Percentiles rank a stretch among this genome's conserved stretches.
phyloP scores from a whole-genome alignment of 148 eudicot genomes.

The Rhododendron simsii region DNA sequence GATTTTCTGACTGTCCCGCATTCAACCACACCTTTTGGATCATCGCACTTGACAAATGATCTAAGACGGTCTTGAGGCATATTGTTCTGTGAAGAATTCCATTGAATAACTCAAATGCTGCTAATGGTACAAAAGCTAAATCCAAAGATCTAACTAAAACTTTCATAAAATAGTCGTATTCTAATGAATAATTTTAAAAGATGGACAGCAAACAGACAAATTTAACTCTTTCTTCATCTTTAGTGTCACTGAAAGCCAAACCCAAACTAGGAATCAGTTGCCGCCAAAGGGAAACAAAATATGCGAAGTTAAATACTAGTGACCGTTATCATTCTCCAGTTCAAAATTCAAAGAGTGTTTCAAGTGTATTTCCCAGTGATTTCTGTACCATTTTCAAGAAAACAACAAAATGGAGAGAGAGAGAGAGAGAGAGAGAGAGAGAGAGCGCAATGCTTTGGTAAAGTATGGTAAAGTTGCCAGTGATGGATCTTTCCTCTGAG shows the following conservation, averaged over 20 bases:
- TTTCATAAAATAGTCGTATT: background rate
- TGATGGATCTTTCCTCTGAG: slow-evolving; percentile 1
- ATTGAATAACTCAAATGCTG: slow-evolving; percentile 24
- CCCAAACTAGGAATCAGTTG: slow-evolving; percentile 15
- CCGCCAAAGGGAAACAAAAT: slow-evolving; percentile 15
- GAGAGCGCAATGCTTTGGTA: too few species aligned
- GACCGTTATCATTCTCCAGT: slow-evolving; percentile 3
- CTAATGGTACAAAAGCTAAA: slow-evolving; percentile 9
- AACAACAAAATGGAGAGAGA: background rate
- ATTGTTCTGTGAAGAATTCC: slow-evolving; percentile 35
- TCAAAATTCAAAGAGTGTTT: background rate
- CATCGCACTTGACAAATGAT: slow-evolving; percentile 81
- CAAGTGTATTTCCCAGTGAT: background rate
- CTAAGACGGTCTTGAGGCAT: slow-evolving; percentile 72
- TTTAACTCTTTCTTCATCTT: slow-evolving; percentile 3
- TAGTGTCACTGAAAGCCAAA: slow-evolving; percentile 7
- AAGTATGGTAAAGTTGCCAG: background rate
- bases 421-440: background rate
- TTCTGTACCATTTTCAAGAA: background rate
- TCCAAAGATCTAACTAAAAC: background rate
- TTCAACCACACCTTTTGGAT: slow-evolving; percentile 80
- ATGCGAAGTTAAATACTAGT: background rate
- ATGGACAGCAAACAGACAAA: slow-evolving; percentile 6
- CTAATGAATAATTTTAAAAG: slow-evolving; percentile 7
- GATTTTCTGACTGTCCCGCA: slow-evolving; percentile 59